Conservation (phyloP, 805 yeast species). For the Priceomyces haplophilus region DNA sequence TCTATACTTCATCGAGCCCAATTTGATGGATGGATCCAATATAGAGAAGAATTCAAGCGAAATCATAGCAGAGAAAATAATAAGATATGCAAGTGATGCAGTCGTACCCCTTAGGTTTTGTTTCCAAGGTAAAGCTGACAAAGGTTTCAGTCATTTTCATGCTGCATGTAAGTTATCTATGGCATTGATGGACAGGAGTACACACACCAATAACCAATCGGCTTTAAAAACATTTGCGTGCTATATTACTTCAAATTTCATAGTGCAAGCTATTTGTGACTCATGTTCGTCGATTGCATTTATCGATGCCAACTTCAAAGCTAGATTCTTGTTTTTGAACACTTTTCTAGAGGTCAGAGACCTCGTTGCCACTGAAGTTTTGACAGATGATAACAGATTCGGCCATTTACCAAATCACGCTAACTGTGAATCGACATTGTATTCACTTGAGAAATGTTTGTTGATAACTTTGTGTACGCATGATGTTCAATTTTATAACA, state of each 20-base stretch:
- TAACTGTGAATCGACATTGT: not conserved
- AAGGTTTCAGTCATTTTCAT: constrained; percentile 23
- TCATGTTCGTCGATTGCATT: constrained; percentile 32
- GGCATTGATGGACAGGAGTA: constrained; percentile 23
- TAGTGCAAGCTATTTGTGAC: constrained; percentile 34
- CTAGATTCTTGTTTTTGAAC: constrained; percentile 34
- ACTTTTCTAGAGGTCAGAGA: constrained; percentile 29
- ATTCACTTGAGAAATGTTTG: constrained; percentile 35
- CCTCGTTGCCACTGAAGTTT: constrained; percentile 3
- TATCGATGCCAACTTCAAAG: constrained; percentile 34
- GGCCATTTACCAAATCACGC: not conserved
- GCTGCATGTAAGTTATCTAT: constrained; percentile 34
- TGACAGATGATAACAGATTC: not conserved
- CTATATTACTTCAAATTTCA: constrained; percentile 25
- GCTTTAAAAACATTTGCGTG: constrained; percentile 26
- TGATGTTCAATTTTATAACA: constrained; percentile 41
- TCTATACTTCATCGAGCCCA: constrained; percentile 28
- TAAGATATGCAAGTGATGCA: constrained; percentile 23
- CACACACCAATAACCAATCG: constrained; percentile 16
- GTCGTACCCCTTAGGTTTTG: constrained; percentile 26
- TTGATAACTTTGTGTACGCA: constrained; percentile 41
- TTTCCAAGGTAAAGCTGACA: constrained; percentile 15
- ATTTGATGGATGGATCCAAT: constrained; percentile 19
- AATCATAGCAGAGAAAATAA: constrained; percentile 12
- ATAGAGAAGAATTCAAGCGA: constrained; percentile 12